Evolutionary conservation across 306 rosid genomes (phyloP).

Genomic region (Inga laurina): DNA sequence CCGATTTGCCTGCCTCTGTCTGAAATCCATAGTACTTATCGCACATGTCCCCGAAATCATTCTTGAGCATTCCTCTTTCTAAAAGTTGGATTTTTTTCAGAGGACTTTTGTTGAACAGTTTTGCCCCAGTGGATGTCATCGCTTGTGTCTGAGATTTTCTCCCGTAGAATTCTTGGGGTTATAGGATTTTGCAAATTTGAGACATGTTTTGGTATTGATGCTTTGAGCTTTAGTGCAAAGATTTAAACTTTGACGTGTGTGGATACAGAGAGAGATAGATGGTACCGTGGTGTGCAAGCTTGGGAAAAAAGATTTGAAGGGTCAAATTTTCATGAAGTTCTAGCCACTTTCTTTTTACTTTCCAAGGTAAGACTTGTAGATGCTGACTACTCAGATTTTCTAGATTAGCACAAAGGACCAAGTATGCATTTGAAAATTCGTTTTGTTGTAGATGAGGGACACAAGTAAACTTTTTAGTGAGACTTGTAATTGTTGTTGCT

Average conservation of each 20-base stretch:
- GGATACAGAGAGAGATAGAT: background rate
- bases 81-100: background rate
- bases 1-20: slow-evolving; percentile 25
- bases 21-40: slow-evolving; percentile 30
- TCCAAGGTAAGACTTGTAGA: background rate
- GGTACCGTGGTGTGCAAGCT: background rate
- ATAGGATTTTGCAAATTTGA: background rate
- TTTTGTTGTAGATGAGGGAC: background rate
- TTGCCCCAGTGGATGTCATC: background rate
- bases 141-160: background rate
- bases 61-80: slow-evolving; percentile 30
- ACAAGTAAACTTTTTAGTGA: background rate
- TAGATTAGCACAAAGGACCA: background rate
- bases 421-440: background rate
- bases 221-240: background rate
- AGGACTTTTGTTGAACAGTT: background rate
- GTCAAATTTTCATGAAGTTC: background rate
- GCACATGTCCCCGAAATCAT: slow-evolving; percentile 5
- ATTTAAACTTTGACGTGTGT: background rate
- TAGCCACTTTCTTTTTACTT: background rate
- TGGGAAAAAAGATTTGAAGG: background rate
- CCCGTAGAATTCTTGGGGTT: background rate
- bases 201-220: background rate
- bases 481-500: background rate
- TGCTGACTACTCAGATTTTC: background rate